Evolutionary conservation across 345 rosid species (phyloP).

Genomic region (Xanthoceras sorbifolium): DNA sequence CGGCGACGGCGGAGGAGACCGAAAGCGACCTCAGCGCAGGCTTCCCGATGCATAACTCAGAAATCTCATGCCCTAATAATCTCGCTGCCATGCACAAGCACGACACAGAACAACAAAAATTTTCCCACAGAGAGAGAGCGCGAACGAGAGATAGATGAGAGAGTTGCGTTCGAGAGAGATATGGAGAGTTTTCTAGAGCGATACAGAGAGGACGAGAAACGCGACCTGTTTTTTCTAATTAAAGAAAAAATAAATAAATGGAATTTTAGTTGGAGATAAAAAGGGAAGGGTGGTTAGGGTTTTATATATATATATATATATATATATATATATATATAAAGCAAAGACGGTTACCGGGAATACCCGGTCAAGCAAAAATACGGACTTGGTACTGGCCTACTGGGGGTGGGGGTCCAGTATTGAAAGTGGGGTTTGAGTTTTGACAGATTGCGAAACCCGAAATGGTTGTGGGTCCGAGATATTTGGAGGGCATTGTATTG

Average conservation of each 20-base stretch:
- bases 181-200: background rate
- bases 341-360: background rate
- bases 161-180: background rate
- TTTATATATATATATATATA: no score
- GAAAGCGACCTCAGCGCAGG: constrained; percentile 61
- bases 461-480: background rate
- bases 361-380: background rate
- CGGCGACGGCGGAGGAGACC: constrained; percentile 47
- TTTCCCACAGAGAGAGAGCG: background rate
- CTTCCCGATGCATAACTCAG: constrained; percentile 73
- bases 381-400: background rate
- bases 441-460: background rate
- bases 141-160: background rate
- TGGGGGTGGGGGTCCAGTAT: background rate
- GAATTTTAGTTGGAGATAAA: background rate
- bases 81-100: constrained; percentile 60
- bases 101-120: background rate
- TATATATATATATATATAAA: background rate
- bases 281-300: background rate
- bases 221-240: no score
- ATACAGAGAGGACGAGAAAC: background rate
- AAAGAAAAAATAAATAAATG: no score
- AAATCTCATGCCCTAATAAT: constrained; percentile 43
- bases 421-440: background rate
- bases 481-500: background rate